Evolutionary conservation across 2,329 filamentous ascomycete species (phyloP), one percentile per base, ranked within the genome.

Genomic region (Colletotrichum ledebouriae): DNA sequence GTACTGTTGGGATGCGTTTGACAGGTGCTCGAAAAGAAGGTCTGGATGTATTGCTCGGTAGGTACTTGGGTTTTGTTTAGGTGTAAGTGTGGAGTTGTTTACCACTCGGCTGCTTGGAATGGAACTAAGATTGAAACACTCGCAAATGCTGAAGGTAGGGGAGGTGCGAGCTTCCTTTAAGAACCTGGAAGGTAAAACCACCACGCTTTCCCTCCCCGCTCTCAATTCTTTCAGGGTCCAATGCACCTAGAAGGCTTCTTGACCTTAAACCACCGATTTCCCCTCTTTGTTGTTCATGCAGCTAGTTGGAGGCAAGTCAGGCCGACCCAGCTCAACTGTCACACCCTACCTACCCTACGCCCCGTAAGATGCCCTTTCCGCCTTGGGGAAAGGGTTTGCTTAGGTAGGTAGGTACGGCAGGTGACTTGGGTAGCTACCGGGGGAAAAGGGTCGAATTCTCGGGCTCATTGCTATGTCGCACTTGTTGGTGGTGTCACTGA

Each of bases 211-310:
- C 5, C 10, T 12, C 4, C 37, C 15, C 42, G 6, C 57, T 39
- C 57, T 10, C 10, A 3, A 15, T n/a, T n/a, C n/a, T 10, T 17
- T 15, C 13, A 63, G 64, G 64, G 64, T 67, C 59, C 59, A 63
- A 41, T 63, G 22, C 52, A 6, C 52, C 44, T 52, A n/a, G 44
- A 33, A 63, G 25, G 17, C 17, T 17, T 17, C 22, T 22, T 22
- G 3, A 22, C 25, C 39, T 37, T 22, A 33, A 20, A 2, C 44
- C 25, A 33, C 42, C 47, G 17, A 53, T 25, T 41, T 39, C 58
- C 39, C 20, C 11, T 15, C 39, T 10, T 53, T 25, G 10, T 22
- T 12, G 7, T n/a, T n/a, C n/a, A 25, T 9, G 29, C 39, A 52
- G 46, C 47, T 39, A 13, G 13, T 39, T 39, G 37, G 15, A 39